A percentile compares a stretch with the other conserved stretches of the same genome.
phyloP scores from a whole-genome alignment of 2,329 filamentous ascomycete species.

The Epichloe elymi region DNA sequence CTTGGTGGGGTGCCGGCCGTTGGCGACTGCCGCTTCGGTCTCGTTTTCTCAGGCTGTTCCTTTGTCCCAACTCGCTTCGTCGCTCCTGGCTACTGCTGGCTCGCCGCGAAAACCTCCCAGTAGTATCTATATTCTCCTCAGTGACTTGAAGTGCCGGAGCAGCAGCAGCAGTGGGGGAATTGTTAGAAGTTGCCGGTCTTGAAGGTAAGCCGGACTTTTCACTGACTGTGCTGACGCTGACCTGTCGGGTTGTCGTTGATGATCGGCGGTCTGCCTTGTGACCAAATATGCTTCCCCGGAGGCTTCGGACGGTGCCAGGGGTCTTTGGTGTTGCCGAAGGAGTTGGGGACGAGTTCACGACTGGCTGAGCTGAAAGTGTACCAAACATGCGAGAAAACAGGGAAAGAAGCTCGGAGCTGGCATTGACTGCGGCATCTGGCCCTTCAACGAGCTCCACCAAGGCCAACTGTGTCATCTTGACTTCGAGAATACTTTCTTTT shows the following conservation, averaged over 20 bases:
- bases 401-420: slow-evolving; percentile 69
- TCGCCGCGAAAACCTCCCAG: slow-evolving; percentile 17
- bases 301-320: slow-evolving; percentile 55
- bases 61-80: slow-evolving; percentile 33
- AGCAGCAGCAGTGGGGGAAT: slow-evolving; percentile 21
- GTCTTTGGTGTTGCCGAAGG: slow-evolving; percentile 52
- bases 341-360: slow-evolving; percentile 23
- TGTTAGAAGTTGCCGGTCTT: slow-evolving; percentile 29
- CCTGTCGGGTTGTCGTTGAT: slow-evolving; percentile 28
- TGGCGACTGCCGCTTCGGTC: slow-evolving; percentile 36
- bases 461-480: slow-evolving; percentile 88
- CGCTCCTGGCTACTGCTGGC: slow-evolving; percentile 22
- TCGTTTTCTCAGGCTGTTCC: slow-evolving; percentile 40
- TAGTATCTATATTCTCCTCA: slow-evolving; percentile 39
- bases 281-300: slow-evolving; percentile 70
- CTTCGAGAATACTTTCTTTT: slow-evolving; percentile 83
- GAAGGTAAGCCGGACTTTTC: slow-evolving; percentile 23
- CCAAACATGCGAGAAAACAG: slow-evolving; percentile 76
- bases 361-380: slow-evolving; percentile 32
- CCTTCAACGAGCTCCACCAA: slow-evolving; percentile 76
- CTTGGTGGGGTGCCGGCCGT: slow-evolving; percentile 29
- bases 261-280: slow-evolving; percentile 34
- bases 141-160: slow-evolving; percentile 69
- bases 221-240: slow-evolving; percentile 20
- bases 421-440: slow-evolving; percentile 73